Evolutionary conservation across 2,329 filamentous ascomycete species (phyloP), one percentile per base, ranked within the genome.

Genomic region (Thermothelomyces thermophilus): DNA sequence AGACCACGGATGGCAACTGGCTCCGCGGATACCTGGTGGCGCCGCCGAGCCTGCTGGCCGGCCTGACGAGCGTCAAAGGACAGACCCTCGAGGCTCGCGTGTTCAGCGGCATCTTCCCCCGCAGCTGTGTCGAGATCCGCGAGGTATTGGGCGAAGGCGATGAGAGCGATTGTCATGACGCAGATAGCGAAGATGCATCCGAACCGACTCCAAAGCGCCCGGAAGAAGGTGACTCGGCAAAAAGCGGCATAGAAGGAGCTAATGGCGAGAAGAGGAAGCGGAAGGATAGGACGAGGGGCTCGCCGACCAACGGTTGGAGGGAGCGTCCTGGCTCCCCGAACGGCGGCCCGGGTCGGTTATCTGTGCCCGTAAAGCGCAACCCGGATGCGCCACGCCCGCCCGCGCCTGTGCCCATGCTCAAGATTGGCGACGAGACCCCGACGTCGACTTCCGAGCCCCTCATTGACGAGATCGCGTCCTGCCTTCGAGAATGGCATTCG

Each of bases 31-130:
- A 98, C 69, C 78, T 98, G 53, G 86, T 98, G 59, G 90, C 93
- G 56, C 91, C 93, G 46, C 93, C 93, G 17, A 95, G 90, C 60
- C 73, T 98, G 65, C 80, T 98, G 52, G 88, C 93, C 16, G 93
- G 91, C 41, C 73, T 98, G 66, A 97, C 90, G 10, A 91, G 86
- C 54, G 83, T 86, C 62, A 91, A 90, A 66, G 91, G 93, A 41
- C 89, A 96, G 68, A 94, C 90, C 0, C 82, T 97, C 28, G 91
- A 97, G 70, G 90, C 91, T 52, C 83, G 93, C 57, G 93, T 98
- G 51, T 98, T 97, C 66, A 95, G 90, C n/a, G 93, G 93, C 61
- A 95, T 98, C 62, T 98, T 98, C 64, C 93, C 93, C 10, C 80
- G 87, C 58, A 93, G 85, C 66, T 98, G 91, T 62, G 91, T 98